Percentiles rank a stretch among this genome's conserved stretches.
phyloP scores from a whole-genome alignment of 2,329 filamentous ascomycete genomes.

The Septoria linicola region DNA sequence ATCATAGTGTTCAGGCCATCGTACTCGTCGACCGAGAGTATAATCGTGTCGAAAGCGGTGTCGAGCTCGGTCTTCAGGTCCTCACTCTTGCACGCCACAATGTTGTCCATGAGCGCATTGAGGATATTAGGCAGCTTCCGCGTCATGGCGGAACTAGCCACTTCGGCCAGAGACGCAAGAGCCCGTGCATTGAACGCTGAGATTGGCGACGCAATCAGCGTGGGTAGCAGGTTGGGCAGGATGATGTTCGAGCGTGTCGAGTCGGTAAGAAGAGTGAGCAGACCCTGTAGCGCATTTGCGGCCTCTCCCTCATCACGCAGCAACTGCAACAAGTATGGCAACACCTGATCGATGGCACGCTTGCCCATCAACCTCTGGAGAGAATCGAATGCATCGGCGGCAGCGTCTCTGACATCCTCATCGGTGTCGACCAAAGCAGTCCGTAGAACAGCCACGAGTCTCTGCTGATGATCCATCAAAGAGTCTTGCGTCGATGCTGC shows the following conservation, averaged over 20 bases:
- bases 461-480: conserved; percentile 91
- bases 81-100: conserved; percentile 75
- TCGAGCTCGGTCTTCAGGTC: conserved; percentile 71
- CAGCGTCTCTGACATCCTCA: conserved; percentile 86
- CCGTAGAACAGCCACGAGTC: conserved; percentile 88
- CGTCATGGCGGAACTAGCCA: conserved; percentile 88
- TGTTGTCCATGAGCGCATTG: conserved; percentile 91
- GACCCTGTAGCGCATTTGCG: conserved; percentile 85
- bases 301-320: conserved; percentile 82
- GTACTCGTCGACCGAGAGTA: conserved; percentile 90
- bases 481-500: conserved; percentile 83
- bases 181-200: conserved; percentile 93
- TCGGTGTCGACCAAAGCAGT: conserved; percentile 89
- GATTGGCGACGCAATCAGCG: conserved; percentile 84
- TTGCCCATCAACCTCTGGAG: conserved; percentile 93
- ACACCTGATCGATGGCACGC: conserved; percentile 88
- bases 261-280: conserved; percentile 91
- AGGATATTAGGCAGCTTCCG: conserved; percentile 84
- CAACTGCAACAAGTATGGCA: conserved; percentile 88
- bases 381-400: conserved; percentile 94
- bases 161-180: conserved; percentile 85
- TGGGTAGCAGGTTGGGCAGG: conserved; percentile 91
- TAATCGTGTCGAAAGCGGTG: conserved; percentile 79
- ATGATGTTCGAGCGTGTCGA: conserved; percentile 94
- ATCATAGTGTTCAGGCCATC: conserved; percentile 95